Base-by-base conservation (phyloP, 768 basidiomycete species). In the Termitomyces sp. region DNA sequence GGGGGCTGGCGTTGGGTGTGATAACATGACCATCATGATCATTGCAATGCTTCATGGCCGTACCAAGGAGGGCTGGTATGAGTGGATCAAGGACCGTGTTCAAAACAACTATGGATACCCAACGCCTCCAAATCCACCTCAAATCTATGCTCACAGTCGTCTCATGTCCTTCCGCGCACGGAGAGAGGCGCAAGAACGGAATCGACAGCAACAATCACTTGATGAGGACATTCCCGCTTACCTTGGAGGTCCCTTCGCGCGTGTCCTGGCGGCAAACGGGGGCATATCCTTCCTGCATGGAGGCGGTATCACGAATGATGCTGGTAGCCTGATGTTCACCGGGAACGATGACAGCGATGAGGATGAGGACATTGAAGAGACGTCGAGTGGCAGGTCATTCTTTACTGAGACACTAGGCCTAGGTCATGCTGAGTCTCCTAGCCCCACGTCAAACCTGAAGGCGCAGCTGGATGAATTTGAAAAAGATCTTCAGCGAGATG, bases 11-110 rank as follows among this genome's bases (percentile, higher is more conserved):
- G 92, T 98, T 61, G 97, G 97, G 19, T 98, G 96, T 70, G 97
- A 99, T 75, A 98, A 99, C 76, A 99, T 99, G 97, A 99, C 97
- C 0, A 77, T 97, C 48, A 81, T 98, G 63, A 83, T 99, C 52
- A 82, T 98, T 56, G 97, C 92, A 7, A 71, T 99, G 44, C 81
- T 95, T 32, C 82, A 90, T 60, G 95, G 92, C 40, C 85, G 86
- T 58, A 90, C 92, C n/a, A 84, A 87, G 69, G 89, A 91, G 62
- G 86, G 95, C 67, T 98, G 97, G 97, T 90, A 91, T 66, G 69
- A 80, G 37, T 98, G 96, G 96, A 71, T 99, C 57, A 82, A 78
- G 45, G 83, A 93, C 49, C 85, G 95, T 38, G 90, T 95, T 46
- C 80, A 92, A 68, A 79, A 77, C 21, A 77, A 83, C 41, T 80